Evolutionary conservation across 176 grass and related monocot species (phyloP).

Genomic region (Bonia amplexicaulis): DNA sequence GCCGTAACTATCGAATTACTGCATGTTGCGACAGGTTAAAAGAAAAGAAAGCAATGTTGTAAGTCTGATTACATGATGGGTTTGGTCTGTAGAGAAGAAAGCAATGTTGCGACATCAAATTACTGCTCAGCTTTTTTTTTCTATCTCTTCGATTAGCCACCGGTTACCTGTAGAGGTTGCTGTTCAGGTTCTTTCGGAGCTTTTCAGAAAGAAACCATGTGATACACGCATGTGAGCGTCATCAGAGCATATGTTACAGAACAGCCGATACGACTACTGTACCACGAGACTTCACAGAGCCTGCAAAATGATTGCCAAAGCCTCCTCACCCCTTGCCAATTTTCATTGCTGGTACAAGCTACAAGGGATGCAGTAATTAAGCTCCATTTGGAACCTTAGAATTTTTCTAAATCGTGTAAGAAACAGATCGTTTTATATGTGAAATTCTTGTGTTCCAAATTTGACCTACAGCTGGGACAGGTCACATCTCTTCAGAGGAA

Average conservation of each 20-base stretch:
- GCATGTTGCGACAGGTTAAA: too few species aligned
- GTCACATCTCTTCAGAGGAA: background rate
- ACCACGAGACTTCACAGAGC: background rate
- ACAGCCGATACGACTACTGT: background rate
- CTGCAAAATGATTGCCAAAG: background rate
- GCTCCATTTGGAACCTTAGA: too few species aligned
- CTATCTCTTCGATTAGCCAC: background rate
- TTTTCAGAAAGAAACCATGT: background rate
- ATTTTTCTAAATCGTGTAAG: too few species aligned
- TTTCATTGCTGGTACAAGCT: too few species aligned
- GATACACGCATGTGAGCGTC: background rate
- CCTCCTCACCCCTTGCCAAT: background rate
- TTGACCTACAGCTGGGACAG: background rate
- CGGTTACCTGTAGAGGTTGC: background rate
- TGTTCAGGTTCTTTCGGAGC: slow-evolving; percentile 14
- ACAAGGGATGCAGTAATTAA: too few species aligned
- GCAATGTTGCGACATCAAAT: too few species aligned
- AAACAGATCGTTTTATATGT: too few species aligned
- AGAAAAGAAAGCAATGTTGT: background rate
- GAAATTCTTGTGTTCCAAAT: background rate
- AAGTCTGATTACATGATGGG: background rate
- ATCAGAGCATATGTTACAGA: background rate
- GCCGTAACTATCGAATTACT: background rate
- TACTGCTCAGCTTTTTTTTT: background rate
- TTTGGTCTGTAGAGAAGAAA: slow-evolving; percentile 40